A percentile compares a stretch with the other conserved stretches of the same genome.
These are phyloP conservation scores for Alternaria triticimaculans DNA, from an alignment of 2,329 filamentous ascomycete species.

Conservation along the genomic window DNA sequence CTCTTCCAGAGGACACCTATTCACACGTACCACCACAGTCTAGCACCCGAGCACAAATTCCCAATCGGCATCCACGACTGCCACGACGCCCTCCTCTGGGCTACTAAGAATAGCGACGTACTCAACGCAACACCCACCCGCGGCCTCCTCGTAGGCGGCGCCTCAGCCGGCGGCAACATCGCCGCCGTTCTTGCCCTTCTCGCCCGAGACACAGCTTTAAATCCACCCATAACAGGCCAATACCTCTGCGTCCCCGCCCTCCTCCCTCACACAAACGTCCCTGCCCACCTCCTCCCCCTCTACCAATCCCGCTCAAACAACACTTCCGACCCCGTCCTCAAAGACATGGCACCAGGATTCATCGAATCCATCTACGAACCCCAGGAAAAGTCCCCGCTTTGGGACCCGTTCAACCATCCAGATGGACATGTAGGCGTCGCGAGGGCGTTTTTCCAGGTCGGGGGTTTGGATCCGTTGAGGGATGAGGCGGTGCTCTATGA, in stretches of 20 bases:
- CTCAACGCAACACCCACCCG: conserved; percentile 52
- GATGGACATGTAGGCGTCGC: conserved; percentile 50
- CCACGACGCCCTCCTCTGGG: conserved; percentile 56
- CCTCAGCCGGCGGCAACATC: conserved; percentile 61
- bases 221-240: conserved; percentile 54
- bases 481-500: conserved; percentile 60
- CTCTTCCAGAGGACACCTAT: no score
- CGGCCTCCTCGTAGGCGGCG: conserved; percentile 60
- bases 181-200: conserved; percentile 56
- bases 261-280: conserved; percentile 50
- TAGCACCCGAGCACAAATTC: conserved; percentile 60
- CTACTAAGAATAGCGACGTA: conserved; percentile 31
- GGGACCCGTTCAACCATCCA: conserved; percentile 44
- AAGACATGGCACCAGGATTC: conserved; percentile 10
- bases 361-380: conserved; percentile 33
- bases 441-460: conserved; percentile 57
- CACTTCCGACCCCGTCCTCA: conserved; percentile 33
- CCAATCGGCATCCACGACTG: conserved; percentile 58
- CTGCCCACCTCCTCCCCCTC: conserved; percentile 49
- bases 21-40: conserved; percentile 30
- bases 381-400: conserved; percentile 36
- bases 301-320: conserved; percentile 48
- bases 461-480: conserved; percentile 56
- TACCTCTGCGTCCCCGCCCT: conserved; percentile 57
- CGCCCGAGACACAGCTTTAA: conserved; percentile 50